These are phyloP conservation scores for Prunus fruticosa DNA, from an alignment of 306 rosid genomes.

Conservation along the genomic window DNA sequence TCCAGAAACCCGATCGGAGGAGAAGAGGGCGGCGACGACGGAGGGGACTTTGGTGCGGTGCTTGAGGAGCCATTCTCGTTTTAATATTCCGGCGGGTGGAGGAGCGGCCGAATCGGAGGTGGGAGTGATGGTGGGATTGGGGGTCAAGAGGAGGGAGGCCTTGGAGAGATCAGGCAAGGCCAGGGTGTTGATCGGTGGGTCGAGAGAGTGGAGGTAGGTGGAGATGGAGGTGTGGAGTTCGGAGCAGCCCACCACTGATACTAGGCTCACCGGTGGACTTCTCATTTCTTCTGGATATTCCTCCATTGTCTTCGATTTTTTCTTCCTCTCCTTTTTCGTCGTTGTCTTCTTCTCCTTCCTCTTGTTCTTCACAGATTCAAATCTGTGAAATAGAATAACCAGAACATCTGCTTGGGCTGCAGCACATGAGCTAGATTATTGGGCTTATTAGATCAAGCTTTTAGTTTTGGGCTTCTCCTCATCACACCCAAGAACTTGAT, in stretches of 20 bases:
- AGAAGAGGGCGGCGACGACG: conserved; percentile 62
- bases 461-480: not conserved
- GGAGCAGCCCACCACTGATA: conserved; percentile 68
- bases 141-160: conserved; percentile 48
- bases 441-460: not conserved
- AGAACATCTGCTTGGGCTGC: not conserved
- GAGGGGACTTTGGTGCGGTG: conserved; percentile 86
- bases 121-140: conserved; percentile 33
- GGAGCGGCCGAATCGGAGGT: conserved; percentile 15
- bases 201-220: conserved; percentile 53
- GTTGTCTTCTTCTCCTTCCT: not conserved
- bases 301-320: conserved; percentile 45
- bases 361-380: not conserved
- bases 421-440: not conserved
- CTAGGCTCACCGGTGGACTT: conserved; percentile 83
- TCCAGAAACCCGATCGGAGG: conserved; percentile 56
- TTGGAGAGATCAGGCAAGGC: conserved; percentile 81
- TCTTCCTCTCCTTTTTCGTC: conserved; percentile 9
- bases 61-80: conserved; percentile 80
- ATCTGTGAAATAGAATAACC: not conserved
- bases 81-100: conserved; percentile 40
- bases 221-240: conserved; percentile 67
- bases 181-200: conserved; percentile 88
- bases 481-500: not conserved
- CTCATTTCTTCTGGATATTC: conserved; percentile 88